These are phyloP conservation scores for Acaromyces ingoldii DNA, from an alignment of 1,284 basidiomycete species.

Conservation along the genomic window DNA sequence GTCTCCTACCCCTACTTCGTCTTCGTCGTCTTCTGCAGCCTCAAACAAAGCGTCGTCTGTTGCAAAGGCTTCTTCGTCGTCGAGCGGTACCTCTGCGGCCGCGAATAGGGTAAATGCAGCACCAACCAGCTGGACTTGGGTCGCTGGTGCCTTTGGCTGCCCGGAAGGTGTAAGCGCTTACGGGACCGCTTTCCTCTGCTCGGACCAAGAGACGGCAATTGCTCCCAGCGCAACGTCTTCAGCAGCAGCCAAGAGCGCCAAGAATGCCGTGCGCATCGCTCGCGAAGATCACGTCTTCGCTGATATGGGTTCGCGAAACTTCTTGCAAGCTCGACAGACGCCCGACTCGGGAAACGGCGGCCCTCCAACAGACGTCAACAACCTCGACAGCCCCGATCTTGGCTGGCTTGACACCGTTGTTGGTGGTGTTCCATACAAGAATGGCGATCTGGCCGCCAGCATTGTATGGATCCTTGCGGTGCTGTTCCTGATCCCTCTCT, in stretches of 20 bases:
- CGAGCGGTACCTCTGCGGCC: too few species aligned
- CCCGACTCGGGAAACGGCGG: constrained; percentile 21
- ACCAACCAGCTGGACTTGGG: constrained; percentile 15
- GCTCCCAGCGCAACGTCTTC: not conserved
- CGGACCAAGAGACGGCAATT: constrained; percentile 8
- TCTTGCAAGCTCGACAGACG: constrained; percentile 19
- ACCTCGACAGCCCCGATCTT: constrained; percentile 26
- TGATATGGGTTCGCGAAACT: too few species aligned
- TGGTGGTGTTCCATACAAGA: constrained; percentile 30
- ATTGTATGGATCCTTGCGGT: constrained; percentile 32
- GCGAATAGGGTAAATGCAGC: too few species aligned
- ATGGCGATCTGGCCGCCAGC: constrained; percentile 28
- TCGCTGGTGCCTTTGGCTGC: constrained; percentile 23
- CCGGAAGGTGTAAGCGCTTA: not conserved
- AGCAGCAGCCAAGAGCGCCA: not conserved
- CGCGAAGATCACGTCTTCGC: constrained; percentile 21
- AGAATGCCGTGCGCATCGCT: not conserved
- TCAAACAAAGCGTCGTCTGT: too few species aligned
- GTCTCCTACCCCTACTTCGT: too few species aligned
- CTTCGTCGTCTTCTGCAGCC: too few species aligned
- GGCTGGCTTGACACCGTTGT: constrained; percentile 32
- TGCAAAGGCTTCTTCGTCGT: too few species aligned
- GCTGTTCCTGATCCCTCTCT: constrained; percentile 23
- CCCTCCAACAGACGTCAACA: constrained; percentile 26
- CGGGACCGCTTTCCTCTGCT: constrained; percentile 16